Base-by-base conservation (phyloP, 2,329 filamentous ascomycete species). In the Bertia moriformis region DNA sequence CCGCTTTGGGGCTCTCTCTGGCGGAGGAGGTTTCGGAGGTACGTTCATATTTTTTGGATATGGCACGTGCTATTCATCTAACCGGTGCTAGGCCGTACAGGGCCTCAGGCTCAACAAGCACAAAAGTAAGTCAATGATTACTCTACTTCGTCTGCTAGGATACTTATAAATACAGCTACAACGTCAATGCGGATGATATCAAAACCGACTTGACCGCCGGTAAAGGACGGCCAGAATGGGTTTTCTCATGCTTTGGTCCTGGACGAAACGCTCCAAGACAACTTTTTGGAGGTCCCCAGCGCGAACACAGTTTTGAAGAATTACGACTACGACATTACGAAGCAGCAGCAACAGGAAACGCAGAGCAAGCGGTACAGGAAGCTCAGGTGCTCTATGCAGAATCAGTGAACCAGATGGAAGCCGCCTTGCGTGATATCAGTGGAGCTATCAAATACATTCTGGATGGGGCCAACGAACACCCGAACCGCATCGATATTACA, bases 401-500 rank as follows among this genome's bases (percentile, higher is more conserved):
- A 15, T 35, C 32, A 7, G 32, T 35, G 17, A 35, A 18, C 7
- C 32, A 35, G 32, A 35, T 35, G 32, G 32, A 35, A 7, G 17
- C 17, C 7, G 32, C 32, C 17, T 17, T 35, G 15, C 10, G 17
- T 17, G 32, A 35, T 35, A 18, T 17, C 17, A 7, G 17, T 10
- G 32, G 32, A 7, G 32, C 32, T 12, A 18, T 35, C 32, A 35
- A 35, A 17, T 35, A 12, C 32, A 35, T 35, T 18, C 32, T 35
- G 10, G 32, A 35, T 15, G 32, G 32, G 10, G 7, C 10, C 32
- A 10, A 35, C 10, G 32, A 35, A 35, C 32, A 35, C 15, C 32
- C 32, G 10, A 35, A 35, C 15, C 10, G 32, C 7, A 35, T 35
- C 32, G 32, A 35, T 18, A 35, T 35, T 17, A 35, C 32, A 18